Base-by-base conservation (phyloP, 2,329 filamentous ascomycete species). In the Penicillium frequentans region DNA sequence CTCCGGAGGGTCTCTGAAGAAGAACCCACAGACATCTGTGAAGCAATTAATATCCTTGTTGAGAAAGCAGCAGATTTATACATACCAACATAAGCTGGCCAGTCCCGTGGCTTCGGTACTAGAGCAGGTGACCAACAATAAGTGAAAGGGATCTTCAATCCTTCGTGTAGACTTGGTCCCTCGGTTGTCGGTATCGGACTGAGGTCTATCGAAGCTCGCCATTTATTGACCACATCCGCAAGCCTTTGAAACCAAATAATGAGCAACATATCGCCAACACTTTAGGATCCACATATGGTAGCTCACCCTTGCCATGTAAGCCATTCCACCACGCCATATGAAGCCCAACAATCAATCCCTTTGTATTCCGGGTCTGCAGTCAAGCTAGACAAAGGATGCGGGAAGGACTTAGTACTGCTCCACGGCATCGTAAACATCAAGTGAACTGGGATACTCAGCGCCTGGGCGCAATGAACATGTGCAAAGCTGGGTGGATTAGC, bases 361-460 rank as follows among this genome's bases (percentile, higher is more conserved):
- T 70, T 37, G 37, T 43, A 26, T 27, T 33, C 19, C 14, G 56
- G 29, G n/a, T 48, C 48, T 24, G 27, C n/a, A 14, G 27, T 69
- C 27, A 83, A 56, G 63, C 82, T 82, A 0, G 80, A 80, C 49
- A 84, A 63, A 0, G 81, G 81, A 67, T 82, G 81, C 0, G 79
- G 75, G 59, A 81, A 81, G 1, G 70, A 73, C 33, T 60, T 66
- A 2, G 80, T 82, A 5, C 65, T 69, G 24, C 67, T 76, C 76
- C 78, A 84, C 4, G 81, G 81, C 81, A 83, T 84, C 13, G 75
- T 83, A 58, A 81, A 81, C 60, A 84, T 77, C 60, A 84, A 72
- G 60, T 83, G 81, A 5, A 84, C 61, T 2, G 81, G 81, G 9
- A 83, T 75, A 0, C 73, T 73, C 11, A 84, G 69, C 33, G 75